These are phyloP conservation scores for Elaeis oleifera DNA, from an alignment of 202 grass and related monocot species.

Conservation along the genomic window DNA sequence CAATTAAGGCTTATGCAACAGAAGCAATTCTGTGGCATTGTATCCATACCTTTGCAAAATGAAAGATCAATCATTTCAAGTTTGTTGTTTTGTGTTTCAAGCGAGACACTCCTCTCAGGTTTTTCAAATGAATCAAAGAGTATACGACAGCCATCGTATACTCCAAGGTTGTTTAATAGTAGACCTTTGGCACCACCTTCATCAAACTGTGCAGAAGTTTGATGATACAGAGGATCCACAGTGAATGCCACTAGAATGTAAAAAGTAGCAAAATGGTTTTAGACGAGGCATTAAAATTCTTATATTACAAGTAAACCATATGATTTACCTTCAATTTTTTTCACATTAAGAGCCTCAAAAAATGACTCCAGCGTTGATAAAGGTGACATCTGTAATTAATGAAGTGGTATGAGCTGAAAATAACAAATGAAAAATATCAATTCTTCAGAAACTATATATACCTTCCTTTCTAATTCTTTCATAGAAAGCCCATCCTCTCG, in stretches of 20 bases:
- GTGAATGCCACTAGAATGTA: slow-evolving; percentile 63
- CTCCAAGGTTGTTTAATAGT: slow-evolving; percentile 85
- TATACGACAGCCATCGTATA: slow-evolving; percentile 66
- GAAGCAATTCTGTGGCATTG: no score
- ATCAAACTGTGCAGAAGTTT: slow-evolving; percentile 91
- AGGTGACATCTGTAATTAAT: slow-evolving; percentile 57
- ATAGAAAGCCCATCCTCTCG: slow-evolving; percentile 44
- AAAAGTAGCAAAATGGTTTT: slow-evolving; percentile 27
- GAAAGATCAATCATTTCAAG: slow-evolving; percentile 58
- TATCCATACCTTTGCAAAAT: slow-evolving; percentile 61
- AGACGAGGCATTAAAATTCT: slow-evolving; percentile 4
- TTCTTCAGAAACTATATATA: slow-evolving; percentile 11
- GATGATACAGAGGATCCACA: slow-evolving; percentile 94
- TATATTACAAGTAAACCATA: slow-evolving; percentile 13
- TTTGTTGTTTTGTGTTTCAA: slow-evolving; percentile 30
- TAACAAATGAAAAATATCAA: slow-evolving; percentile 9
- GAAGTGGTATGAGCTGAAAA: slow-evolving; percentile 20
- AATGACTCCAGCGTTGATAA: slow-evolving; percentile 75
- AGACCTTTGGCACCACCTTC: slow-evolving; percentile 95
- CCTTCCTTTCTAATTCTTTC: slow-evolving; percentile 77
- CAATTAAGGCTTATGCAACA: no score
- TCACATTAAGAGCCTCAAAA: slow-evolving; percentile 86
- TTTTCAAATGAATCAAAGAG: slow-evolving; percentile 94
- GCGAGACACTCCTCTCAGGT: slow-evolving; percentile 55
- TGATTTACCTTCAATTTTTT: slow-evolving; percentile 89